Conservation (phyloP, 495 filamentous ascomycete genomes). For the Talaromyces adpressus region DNA sequence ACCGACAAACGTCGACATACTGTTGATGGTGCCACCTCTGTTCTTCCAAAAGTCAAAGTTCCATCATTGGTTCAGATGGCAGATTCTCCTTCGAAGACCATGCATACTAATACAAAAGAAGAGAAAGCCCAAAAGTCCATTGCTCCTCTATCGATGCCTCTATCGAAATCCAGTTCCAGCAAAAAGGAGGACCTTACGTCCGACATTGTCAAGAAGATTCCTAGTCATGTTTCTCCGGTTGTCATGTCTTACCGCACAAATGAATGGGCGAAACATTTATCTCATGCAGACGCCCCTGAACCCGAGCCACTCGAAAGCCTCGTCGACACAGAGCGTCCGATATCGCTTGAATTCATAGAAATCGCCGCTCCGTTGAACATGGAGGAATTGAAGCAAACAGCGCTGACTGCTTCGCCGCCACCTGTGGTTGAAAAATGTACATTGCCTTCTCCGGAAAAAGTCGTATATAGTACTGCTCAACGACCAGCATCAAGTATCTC, state of each 20-base stretch:
- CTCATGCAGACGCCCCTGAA: constrained; percentile 69
- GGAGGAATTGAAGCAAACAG: constrained; percentile 62
- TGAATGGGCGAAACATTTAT: constrained; percentile 92
- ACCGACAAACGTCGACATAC: constrained; percentile 4
- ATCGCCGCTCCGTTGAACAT: constrained; percentile 55
- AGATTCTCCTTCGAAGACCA: background rate
- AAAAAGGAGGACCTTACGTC: constrained; percentile 25
- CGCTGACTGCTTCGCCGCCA: constrained; percentile 40
- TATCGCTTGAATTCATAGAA: constrained; percentile 31
- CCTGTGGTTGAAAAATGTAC: constrained; percentile 23
- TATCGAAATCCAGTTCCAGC: constrained; percentile 13
- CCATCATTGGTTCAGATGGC: background rate
- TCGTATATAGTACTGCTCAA: background rate
- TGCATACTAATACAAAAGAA: background rate
- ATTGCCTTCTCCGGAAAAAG: background rate
- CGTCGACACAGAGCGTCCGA: constrained; percentile 9
- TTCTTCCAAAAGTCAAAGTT: background rate
- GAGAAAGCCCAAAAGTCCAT: background rate
- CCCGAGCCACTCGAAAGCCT: constrained; percentile 45
- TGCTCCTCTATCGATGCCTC: background rate
- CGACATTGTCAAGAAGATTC: constrained; percentile 30
- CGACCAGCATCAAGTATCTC: background rate
- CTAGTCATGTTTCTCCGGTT: constrained; percentile 53
- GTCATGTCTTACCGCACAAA: constrained; percentile 83
- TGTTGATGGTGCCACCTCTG: constrained; percentile 1